Base-by-base conservation (phyloP, 2,329 filamentous ascomycete species). In the Gaeumannomyces tritici region DNA sequence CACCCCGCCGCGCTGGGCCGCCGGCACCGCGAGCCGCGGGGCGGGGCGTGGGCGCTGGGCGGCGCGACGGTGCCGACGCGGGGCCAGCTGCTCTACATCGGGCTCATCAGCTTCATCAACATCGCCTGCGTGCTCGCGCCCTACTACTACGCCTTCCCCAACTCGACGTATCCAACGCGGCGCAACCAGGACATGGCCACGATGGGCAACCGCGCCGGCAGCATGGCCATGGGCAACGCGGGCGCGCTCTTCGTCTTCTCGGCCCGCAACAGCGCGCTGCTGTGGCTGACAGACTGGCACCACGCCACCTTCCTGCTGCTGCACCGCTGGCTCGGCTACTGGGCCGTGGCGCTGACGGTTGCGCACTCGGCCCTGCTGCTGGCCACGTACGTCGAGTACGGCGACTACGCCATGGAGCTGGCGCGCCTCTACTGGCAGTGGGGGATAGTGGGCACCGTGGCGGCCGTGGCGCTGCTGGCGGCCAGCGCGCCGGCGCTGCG, bases 251-350 rank as follows among this genome's bases (percentile, higher is more conserved):
- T 82, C 21, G 71, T 83, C 5, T 82, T 77, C 62, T 72, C 76
- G 0, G 71, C 75, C 0, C 70, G 80, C 1, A 82, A 83, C 65
- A 82, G 79, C 61, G 31, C 81, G 4, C 72, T 81, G 0, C 72
- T 82, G 0, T 77, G 74, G 70, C 55, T 80, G 1, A 81, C 80
- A 4, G 74, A 79, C 65, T 83, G 80, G 79, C 76, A 72, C 0
- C 76, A 81, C 64, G 74, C 74, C 0, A 83, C 81, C 0, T 82
- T 73, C 61, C 65, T 82, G 3, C 68, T 82, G 0, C 70, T 82
- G 0, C 80, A 84, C 64, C 73, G 79, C 13, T 82, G 78, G 78
- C 69, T 80, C 1, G 80, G 79, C 1, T 69, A 73, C 27, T 70
- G 83, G 9, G 75, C 72, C 31, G 74, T 75, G 0, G 57, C 82